phyloP scores from a whole-genome alignment of 2,329 filamentous ascomycete species.

The Cytospora leucostoma region DNA sequence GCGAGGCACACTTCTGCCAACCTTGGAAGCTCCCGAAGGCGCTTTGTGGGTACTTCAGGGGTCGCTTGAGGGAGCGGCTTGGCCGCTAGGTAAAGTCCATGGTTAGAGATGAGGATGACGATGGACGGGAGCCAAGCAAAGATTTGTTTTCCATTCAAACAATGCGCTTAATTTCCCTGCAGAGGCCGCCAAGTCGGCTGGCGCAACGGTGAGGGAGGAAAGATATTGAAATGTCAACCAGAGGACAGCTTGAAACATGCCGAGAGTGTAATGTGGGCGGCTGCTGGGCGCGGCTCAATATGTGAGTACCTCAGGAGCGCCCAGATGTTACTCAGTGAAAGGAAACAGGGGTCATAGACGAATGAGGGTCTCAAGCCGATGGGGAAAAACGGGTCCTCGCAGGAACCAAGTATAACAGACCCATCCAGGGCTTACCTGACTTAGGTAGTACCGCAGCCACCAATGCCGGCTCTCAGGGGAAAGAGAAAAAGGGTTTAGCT shows the following conservation, averaged over 20 bases:
- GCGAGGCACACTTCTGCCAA: not conserved
- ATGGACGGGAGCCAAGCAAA: not conserved
- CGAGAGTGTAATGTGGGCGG: conserved; percentile 16
- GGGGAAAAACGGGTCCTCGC: conserved; percentile 2
- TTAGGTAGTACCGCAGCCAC: conserved; percentile 3
- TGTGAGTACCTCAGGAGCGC: not conserved
- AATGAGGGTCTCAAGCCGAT: conserved; percentile 3
- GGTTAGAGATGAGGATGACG: conserved; percentile 1
- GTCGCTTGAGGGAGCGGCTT: not conserved
- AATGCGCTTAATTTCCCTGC: conserved; percentile 7
- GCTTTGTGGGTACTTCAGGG: not conserved
- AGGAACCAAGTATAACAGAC: conserved; percentile 7
- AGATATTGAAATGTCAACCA: conserved; percentile 14
- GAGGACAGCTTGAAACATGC: conserved; percentile 24
- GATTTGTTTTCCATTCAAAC: conserved; percentile 5
- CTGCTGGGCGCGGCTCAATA: conserved; percentile 17
- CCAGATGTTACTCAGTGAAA: conserved; percentile 6
- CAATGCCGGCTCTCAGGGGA: not conserved
- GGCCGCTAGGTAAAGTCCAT: too few relatives aligned
- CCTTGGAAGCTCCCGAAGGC: not conserved
- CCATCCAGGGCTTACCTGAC: too few relatives aligned
- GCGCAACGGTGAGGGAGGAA: conserved; percentile 4
- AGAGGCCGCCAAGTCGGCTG: conserved; percentile 12
- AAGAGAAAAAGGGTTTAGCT: not conserved
- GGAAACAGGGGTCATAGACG: conserved; percentile 1